A percentile compares a stretch with the other conserved stretches of the same genome.
Evolutionary conservation across 1,139 yeast species (phyloP).

Genomic region (Protomyces pachydermus): DNA sequence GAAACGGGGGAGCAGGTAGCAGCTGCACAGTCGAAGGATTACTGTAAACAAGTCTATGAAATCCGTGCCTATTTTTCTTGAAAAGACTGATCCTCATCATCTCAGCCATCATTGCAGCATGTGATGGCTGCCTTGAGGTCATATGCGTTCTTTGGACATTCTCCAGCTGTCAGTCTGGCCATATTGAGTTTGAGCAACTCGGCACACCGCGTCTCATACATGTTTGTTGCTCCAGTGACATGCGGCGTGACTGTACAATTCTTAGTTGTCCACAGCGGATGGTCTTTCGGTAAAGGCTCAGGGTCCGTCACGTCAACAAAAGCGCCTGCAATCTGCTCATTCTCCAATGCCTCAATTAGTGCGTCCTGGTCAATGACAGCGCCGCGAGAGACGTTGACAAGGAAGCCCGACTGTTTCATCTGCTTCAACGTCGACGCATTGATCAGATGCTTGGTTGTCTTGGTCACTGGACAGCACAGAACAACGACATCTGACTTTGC

Average conservation of each 20-base stretch:
- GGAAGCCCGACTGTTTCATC: slow-evolving; percentile 79
- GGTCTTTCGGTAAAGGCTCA: slow-evolving; percentile 74
- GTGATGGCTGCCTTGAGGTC: slow-evolving; percentile 4
- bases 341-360: slow-evolving; percentile 69
- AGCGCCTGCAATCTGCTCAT: slow-evolving; percentile 82
- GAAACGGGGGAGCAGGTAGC: no score
- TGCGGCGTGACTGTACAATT: slow-evolving; percentile 79
- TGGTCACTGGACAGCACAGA: slow-evolving; percentile 74
- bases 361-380: slow-evolving; percentile 82
- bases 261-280: slow-evolving; percentile 67
- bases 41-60: no score
- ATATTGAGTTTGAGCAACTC: slow-evolving; percentile 30
- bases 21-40: no score
- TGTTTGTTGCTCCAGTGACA: slow-evolving; percentile 85
- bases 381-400: slow-evolving; percentile 83
- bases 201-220: slow-evolving; percentile 42
- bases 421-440: slow-evolving; percentile 68
- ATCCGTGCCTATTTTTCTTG: no score
- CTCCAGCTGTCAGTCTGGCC: slow-evolving; percentile 28
- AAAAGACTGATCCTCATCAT: no score
- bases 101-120: no score
- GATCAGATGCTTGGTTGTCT: slow-evolving; percentile 70
- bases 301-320: slow-evolving; percentile 82
- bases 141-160: slow-evolving; percentile 24
- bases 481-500: slow-evolving; percentile 64